A percentile compares a stretch with the other conserved stretches of the same genome.
These are phyloP conservation scores for Taiwanofungus camphoratus DNA, from an alignment of 1,284 basidiomycete genomes.

Conservation along the genomic window DNA sequence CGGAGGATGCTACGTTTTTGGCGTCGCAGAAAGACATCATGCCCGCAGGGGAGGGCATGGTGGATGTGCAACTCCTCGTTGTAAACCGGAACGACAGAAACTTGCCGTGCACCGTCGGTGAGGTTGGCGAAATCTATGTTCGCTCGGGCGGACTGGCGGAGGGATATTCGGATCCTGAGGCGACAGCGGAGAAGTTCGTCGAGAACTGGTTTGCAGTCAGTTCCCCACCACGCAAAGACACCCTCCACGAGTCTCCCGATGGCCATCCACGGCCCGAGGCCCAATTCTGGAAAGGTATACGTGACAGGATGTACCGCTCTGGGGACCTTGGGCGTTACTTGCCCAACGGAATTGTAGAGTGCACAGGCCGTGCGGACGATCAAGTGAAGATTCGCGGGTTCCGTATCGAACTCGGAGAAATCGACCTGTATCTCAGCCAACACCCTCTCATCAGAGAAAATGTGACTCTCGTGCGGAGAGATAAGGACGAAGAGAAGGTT, in stretches of 20 bases:
- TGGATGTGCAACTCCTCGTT: slow-evolving; percentile 95
- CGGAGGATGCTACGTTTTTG: slow-evolving; percentile 85
- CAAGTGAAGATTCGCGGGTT: slow-evolving; percentile 99
- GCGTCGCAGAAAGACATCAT: slow-evolving; percentile 97
- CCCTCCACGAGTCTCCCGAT: slow-evolving; percentile 54
- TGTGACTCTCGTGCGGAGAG: slow-evolving; percentile 92
- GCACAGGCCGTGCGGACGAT: slow-evolving; percentile 96
- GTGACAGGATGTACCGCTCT: slow-evolving; percentile 97
- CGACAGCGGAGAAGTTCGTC: slow-evolving; percentile 90
- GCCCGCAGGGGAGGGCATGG: slow-evolving; percentile 97
- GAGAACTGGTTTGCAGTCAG: slow-evolving; percentile 81
- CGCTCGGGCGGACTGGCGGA: slow-evolving; percentile 95
- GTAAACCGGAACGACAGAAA: slow-evolving; percentile 91
- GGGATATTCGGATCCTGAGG: slow-evolving; percentile 85
- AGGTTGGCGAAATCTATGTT: slow-evolving; percentile 99
- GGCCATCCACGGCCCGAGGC: slow-evolving; percentile 65
- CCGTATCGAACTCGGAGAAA: slow-evolving; percentile 98
- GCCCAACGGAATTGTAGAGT: slow-evolving; percentile 93
- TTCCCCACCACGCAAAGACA: slow-evolving; percentile 56
- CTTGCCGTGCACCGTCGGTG: slow-evolving; percentile 90
- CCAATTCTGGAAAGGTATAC: slow-evolving; percentile 91
- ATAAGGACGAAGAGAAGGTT: slow-evolving; percentile 99
- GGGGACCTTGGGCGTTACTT: slow-evolving; percentile 96
- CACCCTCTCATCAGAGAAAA: slow-evolving; percentile 95
- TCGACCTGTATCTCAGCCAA: slow-evolving; percentile 93